A percentile compares a stretch with the other conserved stretches of the same genome.
phyloP scores from a whole-genome alignment of 805 yeast genomes.

The Suhomyces sp. region DNA sequence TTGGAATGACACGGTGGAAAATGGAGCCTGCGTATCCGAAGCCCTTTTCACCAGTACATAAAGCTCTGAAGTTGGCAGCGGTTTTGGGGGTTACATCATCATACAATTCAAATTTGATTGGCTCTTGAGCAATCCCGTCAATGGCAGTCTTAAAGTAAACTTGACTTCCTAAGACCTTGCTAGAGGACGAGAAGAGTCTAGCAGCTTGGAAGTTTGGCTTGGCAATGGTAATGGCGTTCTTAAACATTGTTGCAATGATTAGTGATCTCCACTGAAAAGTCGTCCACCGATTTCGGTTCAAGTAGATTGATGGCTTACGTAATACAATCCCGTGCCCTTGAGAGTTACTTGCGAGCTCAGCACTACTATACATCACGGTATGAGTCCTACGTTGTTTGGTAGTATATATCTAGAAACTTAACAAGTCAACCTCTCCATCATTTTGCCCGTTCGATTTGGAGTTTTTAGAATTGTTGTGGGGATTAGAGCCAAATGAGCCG shows the following conservation, averaged over 20 bases:
- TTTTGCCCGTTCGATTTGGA: slow-evolving; percentile 12
- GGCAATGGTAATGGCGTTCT: slow-evolving; percentile 15
- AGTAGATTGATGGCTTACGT: neutral
- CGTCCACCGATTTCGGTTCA: neutral
- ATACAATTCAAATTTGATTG: slow-evolving; percentile 42
- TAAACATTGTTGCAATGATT: slow-evolving; percentile 14
- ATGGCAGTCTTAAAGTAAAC: slow-evolving; percentile 58
- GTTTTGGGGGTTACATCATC: slow-evolving; percentile 67
- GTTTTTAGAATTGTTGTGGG: slow-evolving; percentile 9
- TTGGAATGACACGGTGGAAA: slow-evolving; percentile 97
- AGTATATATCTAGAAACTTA: slow-evolving; percentile 36
- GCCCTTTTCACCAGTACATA: slow-evolving; percentile 92
- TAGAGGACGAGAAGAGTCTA: slow-evolving; percentile 52
- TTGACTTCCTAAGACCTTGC: slow-evolving; percentile 48
- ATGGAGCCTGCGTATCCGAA: slow-evolving; percentile 80
- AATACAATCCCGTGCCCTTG: neutral
- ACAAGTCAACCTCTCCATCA: slow-evolving; percentile 46
- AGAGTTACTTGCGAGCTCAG: neutral
- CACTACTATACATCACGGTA: neutral
- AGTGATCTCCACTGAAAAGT: neutral
- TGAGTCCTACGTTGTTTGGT: neutral
- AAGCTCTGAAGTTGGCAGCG: slow-evolving; percentile 75
- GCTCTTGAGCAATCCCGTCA: slow-evolving; percentile 46
- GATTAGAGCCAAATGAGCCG: slow-evolving; percentile 30
- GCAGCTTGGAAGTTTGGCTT: slow-evolving; percentile 19